These are phyloP conservation scores for Neofusicoccum kwambonambiense DNA, from an alignment of 2,329 filamentous ascomycete genomes.

Conservation along the genomic window DNA sequence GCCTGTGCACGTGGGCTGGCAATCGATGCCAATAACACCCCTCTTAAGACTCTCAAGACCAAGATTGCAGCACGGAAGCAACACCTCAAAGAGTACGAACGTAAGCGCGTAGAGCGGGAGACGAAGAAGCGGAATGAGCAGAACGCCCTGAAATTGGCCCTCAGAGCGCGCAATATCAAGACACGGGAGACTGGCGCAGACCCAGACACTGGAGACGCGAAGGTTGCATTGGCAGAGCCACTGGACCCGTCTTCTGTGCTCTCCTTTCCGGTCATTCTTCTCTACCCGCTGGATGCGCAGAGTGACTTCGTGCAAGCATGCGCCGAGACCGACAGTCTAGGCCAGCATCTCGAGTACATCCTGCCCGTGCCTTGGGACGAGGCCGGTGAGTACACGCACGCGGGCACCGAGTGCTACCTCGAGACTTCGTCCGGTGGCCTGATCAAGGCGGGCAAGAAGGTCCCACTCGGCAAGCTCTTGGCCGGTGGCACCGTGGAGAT, in stretches of 20 bases:
- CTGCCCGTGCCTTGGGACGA: slow-evolving; percentile 86
- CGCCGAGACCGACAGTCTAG: slow-evolving; percentile 70
- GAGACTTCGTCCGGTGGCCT: slow-evolving; percentile 78
- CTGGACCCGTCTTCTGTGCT: slow-evolving; percentile 71
- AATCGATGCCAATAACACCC: slow-evolving; percentile 67
- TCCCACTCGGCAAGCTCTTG: slow-evolving; percentile 72
- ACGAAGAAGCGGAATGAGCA: slow-evolving; percentile 57
- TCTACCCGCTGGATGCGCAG: slow-evolving; percentile 81
- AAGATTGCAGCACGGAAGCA: slow-evolving; percentile 64
- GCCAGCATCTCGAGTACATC: slow-evolving; percentile 79
- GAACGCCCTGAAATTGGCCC: slow-evolving; percentile 49
- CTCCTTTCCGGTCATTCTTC: slow-evolving; percentile 73
- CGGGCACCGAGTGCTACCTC: slow-evolving; percentile 77
- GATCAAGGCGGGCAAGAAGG: slow-evolving; percentile 86
- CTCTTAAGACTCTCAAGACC: slow-evolving; percentile 61
- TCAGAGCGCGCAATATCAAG: slow-evolving; percentile 70
- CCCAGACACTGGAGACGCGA: slow-evolving; percentile 85
- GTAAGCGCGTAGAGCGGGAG: slow-evolving; percentile 56
- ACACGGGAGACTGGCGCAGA: slow-evolving; percentile 66
- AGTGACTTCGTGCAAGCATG: slow-evolving; percentile 91
- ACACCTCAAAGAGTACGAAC: slow-evolving; percentile 55
- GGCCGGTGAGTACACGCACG: slow-evolving; percentile 58
- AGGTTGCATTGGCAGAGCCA: slow-evolving; percentile 67
- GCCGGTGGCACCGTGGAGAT: slow-evolving; percentile 77
- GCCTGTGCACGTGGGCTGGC: slow-evolving; percentile 71